Conservation (phyloP, 805 yeast species). For the Grigorovia humatica region DNA sequence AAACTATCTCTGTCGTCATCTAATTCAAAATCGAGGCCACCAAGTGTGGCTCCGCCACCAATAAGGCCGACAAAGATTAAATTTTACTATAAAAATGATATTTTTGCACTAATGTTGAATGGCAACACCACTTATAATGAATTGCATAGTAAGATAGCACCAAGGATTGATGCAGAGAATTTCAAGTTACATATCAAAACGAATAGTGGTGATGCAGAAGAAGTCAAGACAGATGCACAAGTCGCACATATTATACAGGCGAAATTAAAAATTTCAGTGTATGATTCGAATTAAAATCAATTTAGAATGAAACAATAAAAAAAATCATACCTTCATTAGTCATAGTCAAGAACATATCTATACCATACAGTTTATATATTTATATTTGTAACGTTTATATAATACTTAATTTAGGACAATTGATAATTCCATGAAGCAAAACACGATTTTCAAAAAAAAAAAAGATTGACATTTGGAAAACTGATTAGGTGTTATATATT, state of each 20-base stretch:
- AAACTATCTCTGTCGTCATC: slow-evolving; percentile 15
- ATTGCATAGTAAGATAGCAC: slow-evolving; percentile 40
- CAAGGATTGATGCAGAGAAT: slow-evolving; percentile 35
- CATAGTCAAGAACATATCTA: neutral
- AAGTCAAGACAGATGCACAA: slow-evolving; percentile 27
- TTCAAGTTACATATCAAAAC: slow-evolving; percentile 30
- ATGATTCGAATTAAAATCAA: slow-evolving; percentile 21
- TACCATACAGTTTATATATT: neutral
- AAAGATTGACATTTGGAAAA: neutral
- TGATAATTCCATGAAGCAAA: neutral
- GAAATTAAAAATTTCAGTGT: slow-evolving; percentile 30
- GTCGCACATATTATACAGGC: slow-evolving; percentile 27
- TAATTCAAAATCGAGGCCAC: slow-evolving; percentile 23
- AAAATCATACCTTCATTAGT: too few species aligned
- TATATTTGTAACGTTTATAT: neutral
- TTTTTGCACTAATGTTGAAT: slow-evolving; percentile 58
- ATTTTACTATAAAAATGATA: slow-evolving; percentile 71
- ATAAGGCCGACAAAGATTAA: slow-evolving; percentile 43
- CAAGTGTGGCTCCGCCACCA: slow-evolving; percentile 21
- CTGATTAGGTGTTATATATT: neutral
- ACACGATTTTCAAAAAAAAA: neutral
- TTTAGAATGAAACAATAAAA: neutral
- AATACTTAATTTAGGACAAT: neutral
- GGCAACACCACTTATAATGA: slow-evolving; percentile 38
- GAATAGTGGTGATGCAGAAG: slow-evolving; percentile 26